These are phyloP conservation scores for Trifolium repens DNA, from an alignment of 306 rosid genomes.

Conservation along the genomic window DNA sequence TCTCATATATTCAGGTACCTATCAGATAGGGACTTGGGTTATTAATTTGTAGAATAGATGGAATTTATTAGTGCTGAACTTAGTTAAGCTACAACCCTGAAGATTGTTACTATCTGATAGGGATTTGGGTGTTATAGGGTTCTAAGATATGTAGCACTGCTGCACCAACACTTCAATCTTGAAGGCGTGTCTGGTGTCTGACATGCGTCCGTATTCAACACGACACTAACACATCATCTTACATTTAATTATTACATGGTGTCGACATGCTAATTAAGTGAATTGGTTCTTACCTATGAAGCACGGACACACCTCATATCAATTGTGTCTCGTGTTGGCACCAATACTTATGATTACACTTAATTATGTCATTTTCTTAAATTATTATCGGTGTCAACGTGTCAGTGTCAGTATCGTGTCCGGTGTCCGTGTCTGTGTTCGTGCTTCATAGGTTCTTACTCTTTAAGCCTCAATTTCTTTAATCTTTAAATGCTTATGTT, in stretches of 20 bases:
- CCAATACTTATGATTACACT: too few relatives aligned
- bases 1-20: too few relatives aligned
- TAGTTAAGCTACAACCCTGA: not conserved
- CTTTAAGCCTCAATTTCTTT: not conserved
- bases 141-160: not conserved
- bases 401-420: too few relatives aligned
- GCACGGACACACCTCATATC: too few relatives aligned
- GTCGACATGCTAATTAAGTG: too few relatives aligned
- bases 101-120: not conserved
- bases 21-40: too few relatives aligned
- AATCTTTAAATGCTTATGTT: not conserved
- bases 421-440: too few relatives aligned
- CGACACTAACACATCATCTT: not conserved
- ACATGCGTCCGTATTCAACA: not conserved
- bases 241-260: not conserved
- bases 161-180: not conserved
- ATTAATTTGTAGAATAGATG: not conserved
- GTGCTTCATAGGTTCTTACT: too few relatives aligned
- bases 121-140: not conserved
- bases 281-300: too few relatives aligned
- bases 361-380: too few relatives aligned
- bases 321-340: too few relatives aligned
- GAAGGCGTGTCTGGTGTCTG: not conserved
- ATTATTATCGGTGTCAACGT: too few relatives aligned
- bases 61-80: not conserved